Conservation (phyloP, 805 yeast species). For the Candida odintsovae region DNA sequence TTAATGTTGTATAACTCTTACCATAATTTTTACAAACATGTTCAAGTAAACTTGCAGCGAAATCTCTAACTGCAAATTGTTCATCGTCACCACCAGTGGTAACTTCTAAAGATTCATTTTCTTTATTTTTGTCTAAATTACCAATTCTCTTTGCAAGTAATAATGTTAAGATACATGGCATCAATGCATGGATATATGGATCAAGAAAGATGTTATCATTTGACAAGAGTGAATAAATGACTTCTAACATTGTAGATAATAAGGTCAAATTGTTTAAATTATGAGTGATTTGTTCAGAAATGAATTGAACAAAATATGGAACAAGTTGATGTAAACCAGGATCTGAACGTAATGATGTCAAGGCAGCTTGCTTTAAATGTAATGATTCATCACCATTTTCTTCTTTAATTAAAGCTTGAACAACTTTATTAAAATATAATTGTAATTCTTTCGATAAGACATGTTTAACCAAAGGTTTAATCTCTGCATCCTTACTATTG, state of each 20-base stretch:
- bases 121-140: conserved; percentile 19
- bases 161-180: conserved; percentile 93
- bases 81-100: conserved; percentile 24
- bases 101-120: background rate
- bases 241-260: conserved; percentile 81
- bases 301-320: conserved; percentile 93
- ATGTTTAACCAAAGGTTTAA: conserved; percentile 91
- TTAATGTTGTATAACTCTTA: conserved; percentile 78
- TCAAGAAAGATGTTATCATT: conserved; percentile 85
- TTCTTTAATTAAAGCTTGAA: conserved; percentile 63
- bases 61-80: conserved; percentile 64
- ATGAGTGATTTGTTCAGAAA: conserved; percentile 90
- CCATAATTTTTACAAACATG: conserved; percentile 79
- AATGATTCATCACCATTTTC: conserved; percentile 36
- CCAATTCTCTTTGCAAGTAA: conserved; percentile 89
- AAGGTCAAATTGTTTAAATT: conserved; percentile 68
- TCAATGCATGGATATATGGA: conserved; percentile 92
- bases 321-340: conserved; percentile 96
- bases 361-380: conserved; percentile 67
- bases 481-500: conserved; percentile 41
- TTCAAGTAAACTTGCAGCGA: conserved; percentile 77
- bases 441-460: conserved; percentile 92
- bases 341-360: conserved; percentile 79
- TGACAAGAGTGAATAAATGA: conserved; percentile 74
- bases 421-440: conserved; percentile 86